These are phyloP conservation scores for Bonia amplexicaulis DNA, from an alignment of 176 grass and related monocot species.

Conservation along the genomic window DNA sequence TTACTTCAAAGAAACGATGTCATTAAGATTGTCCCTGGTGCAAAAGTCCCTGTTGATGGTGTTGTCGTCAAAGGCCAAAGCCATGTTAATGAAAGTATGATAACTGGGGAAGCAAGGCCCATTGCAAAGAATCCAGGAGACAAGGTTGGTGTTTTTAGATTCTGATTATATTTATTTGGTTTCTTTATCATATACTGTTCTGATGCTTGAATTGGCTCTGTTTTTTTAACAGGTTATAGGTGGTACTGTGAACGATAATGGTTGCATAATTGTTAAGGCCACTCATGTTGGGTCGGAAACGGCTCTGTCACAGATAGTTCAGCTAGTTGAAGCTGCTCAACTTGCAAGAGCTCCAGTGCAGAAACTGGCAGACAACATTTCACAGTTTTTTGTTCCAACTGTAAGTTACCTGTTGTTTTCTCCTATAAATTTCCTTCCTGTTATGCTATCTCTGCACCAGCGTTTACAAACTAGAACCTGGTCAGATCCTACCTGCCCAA, in stretches of 20 bases:
- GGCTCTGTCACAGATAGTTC: constrained; percentile 94
- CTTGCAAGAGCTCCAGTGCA: constrained; percentile 94
- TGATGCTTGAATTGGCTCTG: constrained; percentile 18
- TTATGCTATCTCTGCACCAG: background rate
- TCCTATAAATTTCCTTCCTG: constrained; percentile 10
- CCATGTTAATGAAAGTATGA: too few relatives aligned
- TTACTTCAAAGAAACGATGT: too few relatives aligned
- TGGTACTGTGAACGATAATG: constrained; percentile 96
- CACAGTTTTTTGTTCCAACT: constrained; percentile 87
- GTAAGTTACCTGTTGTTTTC: constrained; percentile 45
- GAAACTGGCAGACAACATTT: constrained; percentile 88
- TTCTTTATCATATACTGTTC: constrained; percentile 19
- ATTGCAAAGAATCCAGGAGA: constrained; percentile 91
- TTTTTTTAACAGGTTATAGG: constrained; percentile 71
- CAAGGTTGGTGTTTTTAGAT: constrained; percentile 48
- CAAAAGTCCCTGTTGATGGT: too few relatives aligned
- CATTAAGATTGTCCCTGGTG: too few relatives aligned
- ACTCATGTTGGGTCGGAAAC: constrained; percentile 97
- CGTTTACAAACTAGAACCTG: background rate
- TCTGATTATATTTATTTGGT: background rate
- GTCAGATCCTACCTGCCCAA: background rate
- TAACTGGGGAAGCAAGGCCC: too few relatives aligned
- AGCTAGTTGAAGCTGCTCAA: constrained; percentile 97
- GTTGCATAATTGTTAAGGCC: constrained; percentile 87
- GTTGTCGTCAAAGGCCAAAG: too few relatives aligned